Base-by-base conservation (phyloP, 768 basidiomycete species). In the Tulasnella calospora region DNA sequence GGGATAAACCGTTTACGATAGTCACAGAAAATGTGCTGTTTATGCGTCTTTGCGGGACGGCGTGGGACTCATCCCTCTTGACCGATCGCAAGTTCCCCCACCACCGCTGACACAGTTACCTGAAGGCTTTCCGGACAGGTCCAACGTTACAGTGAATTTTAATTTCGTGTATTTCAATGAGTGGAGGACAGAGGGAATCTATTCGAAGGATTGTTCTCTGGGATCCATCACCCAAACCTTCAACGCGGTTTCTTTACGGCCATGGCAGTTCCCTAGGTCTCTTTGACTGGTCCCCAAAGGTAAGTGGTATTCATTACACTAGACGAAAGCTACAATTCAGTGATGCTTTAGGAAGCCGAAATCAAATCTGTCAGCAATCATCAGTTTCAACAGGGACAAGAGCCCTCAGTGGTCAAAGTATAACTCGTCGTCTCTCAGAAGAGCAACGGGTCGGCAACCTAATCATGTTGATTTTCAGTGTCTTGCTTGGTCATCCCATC, bases 401-500 rank as follows among this genome's bases (percentile, higher is more conserved):
- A 78, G 17, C 69, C 61, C 35, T 73, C 77, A 13, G 21, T 57
- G 21, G 10, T 78, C 40, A 78, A 78, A 69, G 77, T 78, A 44
- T 46, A 38, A 2, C 27, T 12, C 12, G 21, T 38, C 7, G 21
- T 17, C 70, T 71, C 35, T 38, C 8, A 23, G 36, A 67, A 67
- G 9, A 27, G 30, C 6, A 67, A n/a, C 12, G 9, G 19, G 38
- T 15, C 0, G 4, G 10, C 44, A 27, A 17, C 23, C 61, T 47
- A 13, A 47, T 33, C 44, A 71, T 27, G 35, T 36, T 71, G 21
- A 30, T n/a, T n/a, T 38, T 33, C 46, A 81, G 81, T 81, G 80
- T 55, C 51, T 81, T 38, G 80, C 78, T 33, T 81, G 81, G 81
- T 80, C 81, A 21, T 80, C 81, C 12, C 79, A 81, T 75, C 44